Evolutionary conservation across 2,329 filamentous ascomycete genomes (phyloP).

Genomic region (Shiraia sp.): DNA sequence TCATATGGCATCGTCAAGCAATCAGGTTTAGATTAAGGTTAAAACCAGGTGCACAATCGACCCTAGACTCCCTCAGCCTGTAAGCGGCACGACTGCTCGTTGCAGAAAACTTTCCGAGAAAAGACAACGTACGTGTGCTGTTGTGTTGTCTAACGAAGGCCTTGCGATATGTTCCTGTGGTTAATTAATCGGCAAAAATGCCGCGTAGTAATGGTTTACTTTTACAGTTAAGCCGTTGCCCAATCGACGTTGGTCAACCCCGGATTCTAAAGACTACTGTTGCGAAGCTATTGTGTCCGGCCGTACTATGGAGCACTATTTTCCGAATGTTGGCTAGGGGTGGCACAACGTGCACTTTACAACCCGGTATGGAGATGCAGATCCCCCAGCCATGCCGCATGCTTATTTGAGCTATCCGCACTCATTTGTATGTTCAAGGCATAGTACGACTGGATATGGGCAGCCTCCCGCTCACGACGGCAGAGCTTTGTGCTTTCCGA

Average conservation of each 20-base stretch:
- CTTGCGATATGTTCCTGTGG: too few species aligned
- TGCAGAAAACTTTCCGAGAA: not conserved
- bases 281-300: not conserved
- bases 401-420: too few species aligned
- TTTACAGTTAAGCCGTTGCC: not conserved
- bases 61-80: not conserved
- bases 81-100: not conserved
- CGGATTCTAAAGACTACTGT: not conserved
- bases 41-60: not conserved
- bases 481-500: too few species aligned
- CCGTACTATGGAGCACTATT: constrained; percentile 3
- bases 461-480: too few species aligned
- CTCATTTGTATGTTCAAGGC: too few species aligned
- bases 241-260: constrained; percentile 1
- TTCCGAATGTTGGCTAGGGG: not conserved
- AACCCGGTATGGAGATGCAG: too few species aligned
- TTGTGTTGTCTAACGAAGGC: not conserved
- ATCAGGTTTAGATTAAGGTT: too few species aligned
- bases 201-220: not conserved
- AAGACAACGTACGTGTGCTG: not conserved
- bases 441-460: too few species aligned
- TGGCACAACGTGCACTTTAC: not conserved
- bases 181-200: constrained; percentile 5
- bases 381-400: too few species aligned
- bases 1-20: too few species aligned